Conservation (phyloP, 2,329 filamentous ascomycete species). For the Podosphaera aphanis region DNA sequence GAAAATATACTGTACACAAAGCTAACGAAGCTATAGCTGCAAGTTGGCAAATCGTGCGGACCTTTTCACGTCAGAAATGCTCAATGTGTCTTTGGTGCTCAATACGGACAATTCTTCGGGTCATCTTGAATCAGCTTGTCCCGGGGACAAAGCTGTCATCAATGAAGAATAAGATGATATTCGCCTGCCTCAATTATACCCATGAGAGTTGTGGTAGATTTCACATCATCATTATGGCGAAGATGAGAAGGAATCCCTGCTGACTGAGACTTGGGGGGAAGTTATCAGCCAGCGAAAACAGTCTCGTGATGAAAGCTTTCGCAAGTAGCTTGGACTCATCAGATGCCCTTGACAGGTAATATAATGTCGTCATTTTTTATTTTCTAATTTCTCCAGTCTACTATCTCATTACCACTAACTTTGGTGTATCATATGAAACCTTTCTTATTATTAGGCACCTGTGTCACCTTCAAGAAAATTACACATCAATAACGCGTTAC, state of each 20-base stretch:
- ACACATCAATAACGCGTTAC: too few species aligned
- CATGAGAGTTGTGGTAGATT: not conserved
- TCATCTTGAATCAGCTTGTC: constrained; percentile 9
- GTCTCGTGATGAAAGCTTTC: too few species aligned
- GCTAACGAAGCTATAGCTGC: constrained; percentile 20
- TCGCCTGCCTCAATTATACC: not conserved
- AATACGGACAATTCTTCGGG: constrained; percentile 15
- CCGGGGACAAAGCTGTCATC: not conserved
- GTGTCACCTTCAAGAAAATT: too few species aligned
- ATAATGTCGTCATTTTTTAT: too few species aligned
- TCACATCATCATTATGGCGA: not conserved
- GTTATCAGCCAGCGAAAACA: too few species aligned
- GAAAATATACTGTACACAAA: constrained; percentile 34
- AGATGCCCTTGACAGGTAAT: too few species aligned
- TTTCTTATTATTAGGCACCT: too few species aligned
- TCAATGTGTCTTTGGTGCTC: not conserved
- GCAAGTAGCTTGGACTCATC: too few species aligned
- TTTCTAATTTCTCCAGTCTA: too few species aligned
- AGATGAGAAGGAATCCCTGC: not conserved
- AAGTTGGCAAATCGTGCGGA: constrained; percentile 20
- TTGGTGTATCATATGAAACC: too few species aligned
- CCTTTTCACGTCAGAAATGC: constrained; percentile 16
- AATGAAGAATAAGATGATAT: not conserved
- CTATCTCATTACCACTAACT: too few species aligned
- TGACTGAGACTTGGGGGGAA: too few species aligned